Base-by-base conservation (phyloP, 805 yeast genomes). In the Cyberlindnera sargentensis region DNA sequence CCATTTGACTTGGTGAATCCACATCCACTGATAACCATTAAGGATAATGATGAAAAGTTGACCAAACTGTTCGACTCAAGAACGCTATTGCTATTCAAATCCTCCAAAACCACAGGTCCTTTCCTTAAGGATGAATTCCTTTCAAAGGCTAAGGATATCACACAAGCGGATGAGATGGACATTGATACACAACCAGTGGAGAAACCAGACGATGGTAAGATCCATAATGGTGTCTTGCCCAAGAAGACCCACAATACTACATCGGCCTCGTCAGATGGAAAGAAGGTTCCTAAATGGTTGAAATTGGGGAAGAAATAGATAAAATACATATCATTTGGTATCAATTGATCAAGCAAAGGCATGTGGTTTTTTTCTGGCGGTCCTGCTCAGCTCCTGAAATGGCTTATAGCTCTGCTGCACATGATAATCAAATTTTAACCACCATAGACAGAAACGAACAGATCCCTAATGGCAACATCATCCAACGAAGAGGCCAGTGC, bases 371-470 rank as follows among this genome's bases (percentile, higher is more conserved):
- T 15, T 15, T 15, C 20, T 15, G 20, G 20, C 20, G 20, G 20
- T 15, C 20, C 20, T 15, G 20, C 20, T 15, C 20, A 15, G 20
- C 20, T 15, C 20, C 20, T 15, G 2, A 15, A 15, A 15, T 15
- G 20, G 20, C 2, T 15, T 15, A 15, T 15, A 15, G 20, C 20
- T 15, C 20, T 15, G 20, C 20, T 15, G 20, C 20, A 15, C 20
- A 15, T 15, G 20, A 15, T 15, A 15, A 15, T 15, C 6, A 31
- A 31, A 15, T 8, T 34, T 49, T 49, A 68, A 40, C 78, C 79
- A 43, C 80, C 80, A 47, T 76, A 78, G 6, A 76, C 82, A 3
- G 73, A 73, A 11, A 59, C 58, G 53, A 80, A 80, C 4, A 70
- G 67, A 11, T 54, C 52, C 37, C 64, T 70, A n/a, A 73, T 73